A percentile compares a stretch with the other conserved stretches of the same genome.
Evolutionary conservation across 2,329 filamentous ascomycete genomes (phyloP).

Genomic region (Fusarium sp.): DNA sequence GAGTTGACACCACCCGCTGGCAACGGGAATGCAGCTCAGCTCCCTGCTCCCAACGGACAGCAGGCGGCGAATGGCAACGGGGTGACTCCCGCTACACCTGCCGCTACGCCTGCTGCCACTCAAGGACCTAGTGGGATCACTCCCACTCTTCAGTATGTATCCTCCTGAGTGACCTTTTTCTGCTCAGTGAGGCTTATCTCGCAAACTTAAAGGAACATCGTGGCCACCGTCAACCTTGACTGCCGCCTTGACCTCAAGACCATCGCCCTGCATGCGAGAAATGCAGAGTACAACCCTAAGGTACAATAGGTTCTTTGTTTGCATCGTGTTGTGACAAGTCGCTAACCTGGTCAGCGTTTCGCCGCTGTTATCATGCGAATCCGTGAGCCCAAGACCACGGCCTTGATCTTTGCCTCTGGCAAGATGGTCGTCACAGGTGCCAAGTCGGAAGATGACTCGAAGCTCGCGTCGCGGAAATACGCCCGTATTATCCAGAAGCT

Average conservation of each 20-base stretch:
- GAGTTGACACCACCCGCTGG: constrained; percentile 81
- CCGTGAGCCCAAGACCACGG: constrained; percentile 97
- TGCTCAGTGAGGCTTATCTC: constrained; percentile 66
- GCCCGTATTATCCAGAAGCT: constrained; percentile 99
- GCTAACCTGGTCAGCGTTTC: constrained; percentile 78
- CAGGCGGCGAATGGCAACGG: constrained; percentile 76
- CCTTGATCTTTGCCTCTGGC: constrained; percentile 96
- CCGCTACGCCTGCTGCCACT: constrained; percentile 87
- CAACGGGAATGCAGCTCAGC: constrained; percentile 68
- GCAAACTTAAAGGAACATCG: constrained; percentile 84
- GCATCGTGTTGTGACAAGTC: constrained; percentile 14
- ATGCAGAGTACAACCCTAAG: constrained; percentile 99
- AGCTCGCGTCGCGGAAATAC: constrained; percentile 96
- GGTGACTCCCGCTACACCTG: constrained; percentile 90
- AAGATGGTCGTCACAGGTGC: constrained; percentile 99
- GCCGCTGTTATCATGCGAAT: constrained; percentile 99
- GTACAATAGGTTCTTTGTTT: constrained; percentile 64
- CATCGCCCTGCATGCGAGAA: constrained; percentile 96
- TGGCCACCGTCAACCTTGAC: constrained; percentile 97
- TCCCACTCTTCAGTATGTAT: constrained; percentile 97
- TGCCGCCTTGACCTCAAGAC: constrained; percentile 98
- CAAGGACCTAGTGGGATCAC: constrained; percentile 90
- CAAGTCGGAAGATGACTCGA: constrained; percentile 97
- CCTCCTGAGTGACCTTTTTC: constrained; percentile 48
- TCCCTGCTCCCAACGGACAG: constrained; percentile 57